A percentile compares a stretch with the other conserved stretches of the same genome.
Conservation (phyloP, 805 yeast genomes). For the Candida caryicola region DNA sequence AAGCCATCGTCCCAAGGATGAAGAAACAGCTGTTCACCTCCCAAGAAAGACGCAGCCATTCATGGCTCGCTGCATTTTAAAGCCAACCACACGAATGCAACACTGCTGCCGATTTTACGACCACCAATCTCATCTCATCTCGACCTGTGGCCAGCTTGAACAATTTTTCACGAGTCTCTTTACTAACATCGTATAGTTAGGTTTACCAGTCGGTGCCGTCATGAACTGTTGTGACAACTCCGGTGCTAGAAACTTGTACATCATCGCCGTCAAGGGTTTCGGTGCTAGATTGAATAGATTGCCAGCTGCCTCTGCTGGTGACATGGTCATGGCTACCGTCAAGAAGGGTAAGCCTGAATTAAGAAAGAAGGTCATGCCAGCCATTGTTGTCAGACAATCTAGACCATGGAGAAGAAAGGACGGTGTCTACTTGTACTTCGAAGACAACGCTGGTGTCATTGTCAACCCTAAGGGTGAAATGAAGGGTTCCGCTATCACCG, state of each 20-base stretch:
- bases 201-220: constrained; percentile 99
- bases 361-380: constrained; percentile 99
- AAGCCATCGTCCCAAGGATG: too few species aligned
- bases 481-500: constrained; percentile 99
- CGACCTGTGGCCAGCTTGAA: too few species aligned
- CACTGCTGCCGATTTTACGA: too few species aligned
- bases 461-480: constrained; percentile 99
- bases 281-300: constrained; percentile 99
- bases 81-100: too few species aligned
- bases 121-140: not conserved
- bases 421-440: constrained; percentile 98
- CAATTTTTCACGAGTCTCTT: not conserved
- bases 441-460: constrained; percentile 99
- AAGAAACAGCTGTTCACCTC: too few species aligned
- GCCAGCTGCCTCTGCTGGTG: constrained; percentile 99
- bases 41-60: too few species aligned
- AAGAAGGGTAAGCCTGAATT: constrained; percentile 99
- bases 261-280: constrained; percentile 97
- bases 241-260: constrained; percentile 99
- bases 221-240: constrained; percentile 99
- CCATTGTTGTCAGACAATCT: constrained; percentile 98
- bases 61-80: too few species aligned
- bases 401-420: constrained; percentile 99
- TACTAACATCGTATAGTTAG: constrained; percentile 63
- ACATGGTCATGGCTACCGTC: constrained; percentile 98